Conservation (phyloP, 306 rosid genomes). For the Dalbergia oliveri region DNA sequence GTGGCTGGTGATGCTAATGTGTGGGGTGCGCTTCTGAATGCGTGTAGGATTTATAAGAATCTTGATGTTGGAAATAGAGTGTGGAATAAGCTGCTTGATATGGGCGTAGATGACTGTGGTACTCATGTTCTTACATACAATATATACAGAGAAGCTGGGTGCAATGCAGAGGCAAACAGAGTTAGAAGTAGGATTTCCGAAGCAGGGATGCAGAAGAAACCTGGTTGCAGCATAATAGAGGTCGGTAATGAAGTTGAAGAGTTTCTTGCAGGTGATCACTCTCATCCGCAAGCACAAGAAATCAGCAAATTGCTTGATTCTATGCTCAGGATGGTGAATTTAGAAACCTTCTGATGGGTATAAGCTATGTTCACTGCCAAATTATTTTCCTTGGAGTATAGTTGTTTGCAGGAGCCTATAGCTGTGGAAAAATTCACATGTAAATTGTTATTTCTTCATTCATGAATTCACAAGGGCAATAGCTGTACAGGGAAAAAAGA, state of each 20-base stretch:
- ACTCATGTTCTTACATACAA: conserved; percentile 78
- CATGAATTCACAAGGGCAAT: too few relatives aligned
- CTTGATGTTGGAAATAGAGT: conserved; percentile 68
- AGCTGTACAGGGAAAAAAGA: too few relatives aligned
- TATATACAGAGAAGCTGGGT: conserved; percentile 77
- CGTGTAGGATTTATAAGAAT: conserved; percentile 77
- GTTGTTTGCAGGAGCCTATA: conserved; percentile 2
- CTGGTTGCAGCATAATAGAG: conserved; percentile 87
- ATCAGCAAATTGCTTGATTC: conserved; percentile 67
- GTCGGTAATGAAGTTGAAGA: conserved; percentile 75
- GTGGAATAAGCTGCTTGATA: conserved; percentile 71
- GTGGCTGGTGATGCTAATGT: conserved; percentile 65
- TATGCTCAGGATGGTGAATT: conserved; percentile 49
- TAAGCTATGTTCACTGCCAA: neutral
- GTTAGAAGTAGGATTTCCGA: conserved; percentile 63
- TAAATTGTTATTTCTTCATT: too few relatives aligned
- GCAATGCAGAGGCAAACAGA: conserved; percentile 76
- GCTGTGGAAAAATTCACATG: neutral
- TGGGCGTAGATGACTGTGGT: conserved; percentile 70
- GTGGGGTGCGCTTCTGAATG: conserved; percentile 81
- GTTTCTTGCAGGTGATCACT: conserved; percentile 77
- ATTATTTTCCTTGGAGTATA: conserved; percentile 18
- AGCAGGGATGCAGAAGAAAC: conserved; percentile 71
- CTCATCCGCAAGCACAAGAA: conserved; percentile 75
- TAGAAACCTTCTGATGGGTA: conserved; percentile 39